Conservation (phyloP, 2,329 filamentous ascomycete species). For the Ophiostoma sp. region DNA sequence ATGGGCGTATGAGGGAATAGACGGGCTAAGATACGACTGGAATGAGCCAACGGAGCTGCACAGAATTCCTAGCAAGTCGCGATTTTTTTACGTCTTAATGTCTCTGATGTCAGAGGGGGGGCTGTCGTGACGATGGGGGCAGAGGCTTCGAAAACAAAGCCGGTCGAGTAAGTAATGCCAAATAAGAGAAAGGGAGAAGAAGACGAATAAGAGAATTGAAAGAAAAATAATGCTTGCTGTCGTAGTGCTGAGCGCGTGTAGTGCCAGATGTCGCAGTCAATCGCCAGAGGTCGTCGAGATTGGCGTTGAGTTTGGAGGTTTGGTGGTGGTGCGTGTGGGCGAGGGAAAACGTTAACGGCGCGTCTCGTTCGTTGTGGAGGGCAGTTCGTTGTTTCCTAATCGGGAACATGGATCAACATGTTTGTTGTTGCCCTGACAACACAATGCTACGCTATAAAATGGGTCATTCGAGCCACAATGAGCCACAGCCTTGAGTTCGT, state of each 20-base stretch:
- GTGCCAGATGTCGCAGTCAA: slow-evolving; percentile 9
- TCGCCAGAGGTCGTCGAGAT: slow-evolving; percentile 5
- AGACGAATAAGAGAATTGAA: not conserved
- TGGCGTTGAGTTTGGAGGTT: slow-evolving; percentile 1
- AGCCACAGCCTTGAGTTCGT: not conserved
- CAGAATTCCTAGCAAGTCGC: not conserved
- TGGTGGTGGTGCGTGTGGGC: slow-evolving; percentile 13
- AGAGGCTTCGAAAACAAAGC: not conserved
- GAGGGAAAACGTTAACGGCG: slow-evolving; percentile 17
- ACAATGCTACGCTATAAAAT: not conserved
- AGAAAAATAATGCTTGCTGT: slow-evolving; percentile 8
- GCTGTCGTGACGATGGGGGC: not conserved
- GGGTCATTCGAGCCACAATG: not conserved
- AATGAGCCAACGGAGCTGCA: not conserved
- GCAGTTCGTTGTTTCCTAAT: slow-evolving; percentile 25
- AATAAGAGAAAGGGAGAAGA: slow-evolving; percentile 13
- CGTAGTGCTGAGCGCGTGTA: not conserved
- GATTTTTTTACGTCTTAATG: slow-evolving; percentile 2
- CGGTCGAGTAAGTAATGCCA: not conserved
- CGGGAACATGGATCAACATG: slow-evolving; percentile 24
- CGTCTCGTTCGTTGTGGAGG: slow-evolving; percentile 20
- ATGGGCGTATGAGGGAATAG: not conserved
- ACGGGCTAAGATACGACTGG: slow-evolving; percentile 1
- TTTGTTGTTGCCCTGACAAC: slow-evolving; percentile 26
- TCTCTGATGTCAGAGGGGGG: not conserved